Conservation (phyloP, 2,329 filamentous ascomycete genomes). For the Neonectria ditissima region DNA sequence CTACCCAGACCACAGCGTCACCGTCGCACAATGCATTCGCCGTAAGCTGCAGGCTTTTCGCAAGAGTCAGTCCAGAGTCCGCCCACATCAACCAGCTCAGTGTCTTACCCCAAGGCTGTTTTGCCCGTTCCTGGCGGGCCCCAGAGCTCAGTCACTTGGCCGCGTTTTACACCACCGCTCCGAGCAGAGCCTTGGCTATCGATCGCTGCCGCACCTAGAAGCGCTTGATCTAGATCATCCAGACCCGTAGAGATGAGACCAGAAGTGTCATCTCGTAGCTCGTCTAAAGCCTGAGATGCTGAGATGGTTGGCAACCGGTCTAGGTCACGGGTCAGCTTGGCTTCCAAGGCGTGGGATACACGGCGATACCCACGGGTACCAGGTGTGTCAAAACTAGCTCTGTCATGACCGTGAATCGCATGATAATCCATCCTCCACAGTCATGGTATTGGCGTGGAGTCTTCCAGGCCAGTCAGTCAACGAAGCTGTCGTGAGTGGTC, state of each 20-base stretch:
- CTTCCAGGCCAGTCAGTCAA: conserved; percentile 32
- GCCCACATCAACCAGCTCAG: conserved; percentile 22
- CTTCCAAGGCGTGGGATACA: conserved; percentile 9
- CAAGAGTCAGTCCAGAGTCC: conserved; percentile 26
- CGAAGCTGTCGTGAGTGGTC: conserved; percentile 35
- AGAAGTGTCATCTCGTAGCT: conserved; percentile 63
- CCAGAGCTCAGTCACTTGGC: conserved; percentile 88
- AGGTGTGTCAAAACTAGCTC: conserved; percentile 69
- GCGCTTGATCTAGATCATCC: conserved; percentile 61
- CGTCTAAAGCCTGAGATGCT: conserved; percentile 77
- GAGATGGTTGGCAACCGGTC: conserved; percentile 83
- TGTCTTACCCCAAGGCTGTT: conserved; percentile 79
- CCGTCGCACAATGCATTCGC: conserved; percentile 71
- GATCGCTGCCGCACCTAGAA: conserved; percentile 45
- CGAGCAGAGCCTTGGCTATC: conserved; percentile 29
- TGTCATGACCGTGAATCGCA: conserved; percentile 69
- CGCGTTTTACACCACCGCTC: conserved; percentile 73
- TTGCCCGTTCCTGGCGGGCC: conserved; percentile 89
- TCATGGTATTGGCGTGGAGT: conserved; percentile 39
- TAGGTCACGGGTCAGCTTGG: conserved; percentile 50
- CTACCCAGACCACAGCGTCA: conserved; percentile 82
- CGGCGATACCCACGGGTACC: conserved; percentile 61
- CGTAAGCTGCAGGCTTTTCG: conserved; percentile 75
- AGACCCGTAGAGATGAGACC: conserved; percentile 69
- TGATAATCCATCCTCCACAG: conserved; percentile 66